phyloP scores from a whole-genome alignment of 495 filamentous ascomycete species.

The Penicillium egyptiacum region DNA sequence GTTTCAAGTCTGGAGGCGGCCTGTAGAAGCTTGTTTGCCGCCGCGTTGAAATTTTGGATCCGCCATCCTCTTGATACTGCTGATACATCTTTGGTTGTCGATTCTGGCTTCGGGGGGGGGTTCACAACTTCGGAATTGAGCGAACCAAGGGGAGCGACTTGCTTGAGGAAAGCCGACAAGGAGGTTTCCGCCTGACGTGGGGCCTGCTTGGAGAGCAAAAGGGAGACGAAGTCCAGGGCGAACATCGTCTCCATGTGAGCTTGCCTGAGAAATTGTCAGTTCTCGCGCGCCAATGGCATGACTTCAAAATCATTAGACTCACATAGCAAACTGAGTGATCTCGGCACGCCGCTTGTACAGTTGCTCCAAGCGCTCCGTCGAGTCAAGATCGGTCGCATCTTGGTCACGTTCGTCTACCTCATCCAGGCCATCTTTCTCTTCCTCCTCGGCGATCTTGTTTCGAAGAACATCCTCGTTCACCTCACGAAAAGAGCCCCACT shows the following conservation, averaged over 20 bases:
- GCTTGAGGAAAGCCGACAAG: constrained; percentile 67
- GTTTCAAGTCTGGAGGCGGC: constrained; percentile 69
- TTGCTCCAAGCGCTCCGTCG: constrained; percentile 42
- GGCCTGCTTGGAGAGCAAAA: constrained; percentile 74
- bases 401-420: constrained; percentile 36
- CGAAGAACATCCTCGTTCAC: constrained; percentile 62
- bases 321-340: constrained; percentile 48
- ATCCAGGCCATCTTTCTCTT: constrained; percentile 40
- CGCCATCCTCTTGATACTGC: constrained; percentile 74
- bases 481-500: constrained; percentile 72
- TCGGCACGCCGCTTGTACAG: constrained; percentile 47
- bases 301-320: constrained; percentile 16
- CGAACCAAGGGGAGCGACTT: constrained; percentile 67
- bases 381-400: constrained; percentile 31
- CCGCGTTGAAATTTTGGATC: constrained; percentile 67
- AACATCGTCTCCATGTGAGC: constrained; percentile 67
- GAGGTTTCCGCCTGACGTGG: constrained; percentile 65
- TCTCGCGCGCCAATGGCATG: background rate
- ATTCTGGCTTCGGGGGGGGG: constrained; percentile 52
- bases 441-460: constrained; percentile 56
- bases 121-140: constrained; percentile 73
- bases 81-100: constrained; percentile 51
- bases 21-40: constrained; percentile 71
- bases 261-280: constrained; percentile 40
- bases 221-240: constrained; percentile 79